phyloP scores from a whole-genome alignment of 768 basidiomycete genomes.

The Lentinus brumalis region DNA sequence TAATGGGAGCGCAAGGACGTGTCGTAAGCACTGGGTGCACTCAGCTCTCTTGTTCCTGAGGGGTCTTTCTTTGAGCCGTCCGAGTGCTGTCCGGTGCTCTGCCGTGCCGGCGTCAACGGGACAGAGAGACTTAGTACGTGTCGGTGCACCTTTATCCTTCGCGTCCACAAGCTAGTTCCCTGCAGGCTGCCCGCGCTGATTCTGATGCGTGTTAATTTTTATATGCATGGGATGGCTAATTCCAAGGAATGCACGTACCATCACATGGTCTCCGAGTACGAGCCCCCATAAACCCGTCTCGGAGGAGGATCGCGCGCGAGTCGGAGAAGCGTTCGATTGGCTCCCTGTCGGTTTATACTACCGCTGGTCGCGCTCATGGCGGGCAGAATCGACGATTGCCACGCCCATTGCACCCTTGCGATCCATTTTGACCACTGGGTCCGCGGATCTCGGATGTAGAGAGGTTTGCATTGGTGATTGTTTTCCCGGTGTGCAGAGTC shows the following conservation, averaged over 20 bases:
- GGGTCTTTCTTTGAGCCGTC: slow-evolving; percentile 1
- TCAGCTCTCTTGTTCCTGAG: slow-evolving; percentile 13
- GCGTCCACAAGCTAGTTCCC: too few species aligned
- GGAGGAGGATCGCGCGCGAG: slow-evolving; percentile 59
- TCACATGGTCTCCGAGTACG: slow-evolving; percentile 43
- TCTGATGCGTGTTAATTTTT: not conserved
- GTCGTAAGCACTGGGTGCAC: not conserved
- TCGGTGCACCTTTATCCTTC: not conserved
- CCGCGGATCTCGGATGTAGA: too few species aligned
- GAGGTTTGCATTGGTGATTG: too few species aligned
- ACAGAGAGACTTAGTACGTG: slow-evolving; percentile 3
- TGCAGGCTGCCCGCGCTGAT: not conserved
- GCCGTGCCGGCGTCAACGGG: slow-evolving; percentile 7
- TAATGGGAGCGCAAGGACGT: not conserved
- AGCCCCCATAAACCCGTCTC: slow-evolving; percentile 54
- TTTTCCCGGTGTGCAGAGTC: too few species aligned
- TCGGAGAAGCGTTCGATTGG: slow-evolving; percentile 29
- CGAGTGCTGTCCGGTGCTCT: not conserved
- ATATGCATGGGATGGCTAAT: slow-evolving; percentile 73
- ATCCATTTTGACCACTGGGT: too few species aligned
- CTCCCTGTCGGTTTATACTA: too few species aligned
- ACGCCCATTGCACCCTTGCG: too few species aligned
- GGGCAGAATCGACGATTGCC: too few species aligned
- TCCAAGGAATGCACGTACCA: slow-evolving; percentile 65
- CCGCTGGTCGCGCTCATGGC: not conserved